Evolutionary conservation across 352 stramenopile species (phyloP).

Genomic region (Globisporangium rhizosaccharum): DNA sequence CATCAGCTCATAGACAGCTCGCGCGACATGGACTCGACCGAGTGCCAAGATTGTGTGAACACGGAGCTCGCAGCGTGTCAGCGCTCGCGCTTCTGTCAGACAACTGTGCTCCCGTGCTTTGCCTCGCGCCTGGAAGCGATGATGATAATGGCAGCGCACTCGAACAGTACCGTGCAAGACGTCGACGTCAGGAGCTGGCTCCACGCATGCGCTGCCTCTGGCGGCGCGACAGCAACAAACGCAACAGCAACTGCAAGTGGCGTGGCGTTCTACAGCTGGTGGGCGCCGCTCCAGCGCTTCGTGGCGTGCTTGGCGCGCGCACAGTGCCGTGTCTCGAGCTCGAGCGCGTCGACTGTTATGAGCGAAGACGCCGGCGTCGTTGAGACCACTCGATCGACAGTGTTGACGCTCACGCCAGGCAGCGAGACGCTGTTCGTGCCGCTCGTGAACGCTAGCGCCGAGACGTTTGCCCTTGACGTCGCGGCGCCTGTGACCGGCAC

Average conservation of each 20-base stretch:
- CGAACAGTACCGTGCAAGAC: too few relatives aligned
- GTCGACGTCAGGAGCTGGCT: conserved; percentile 4
- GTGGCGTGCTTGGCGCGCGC: conserved; percentile 20
- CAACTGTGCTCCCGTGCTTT: conserved; percentile 14
- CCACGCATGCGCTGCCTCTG: not conserved
- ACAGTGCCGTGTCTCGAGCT: conserved; percentile 8
- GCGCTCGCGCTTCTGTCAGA: conserved; percentile 4
- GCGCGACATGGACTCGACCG: not conserved
- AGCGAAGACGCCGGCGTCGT: not conserved
- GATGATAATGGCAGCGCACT: not conserved
- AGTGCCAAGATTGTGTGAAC: not conserved
- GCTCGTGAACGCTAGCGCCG: not conserved
- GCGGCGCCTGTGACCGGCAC: not conserved
- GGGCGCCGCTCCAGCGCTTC: conserved; percentile 19
- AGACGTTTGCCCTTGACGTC: conserved; percentile 2
- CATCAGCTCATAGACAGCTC: not conserved
- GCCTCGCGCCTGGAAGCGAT: not conserved
- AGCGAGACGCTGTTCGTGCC: conserved; percentile 3
- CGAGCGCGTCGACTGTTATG: not conserved
- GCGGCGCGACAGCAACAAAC: not conserved
- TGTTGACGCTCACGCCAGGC: conserved; percentile 1
- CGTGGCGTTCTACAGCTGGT: conserved; percentile 20
- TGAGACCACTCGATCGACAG: not conserved
- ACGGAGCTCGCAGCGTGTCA: conserved; percentile 1
- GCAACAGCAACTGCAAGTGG: not conserved